Conservation (phyloP, 1,284 basidiomycete genomes). For the Xerocomus minutiporus region DNA sequence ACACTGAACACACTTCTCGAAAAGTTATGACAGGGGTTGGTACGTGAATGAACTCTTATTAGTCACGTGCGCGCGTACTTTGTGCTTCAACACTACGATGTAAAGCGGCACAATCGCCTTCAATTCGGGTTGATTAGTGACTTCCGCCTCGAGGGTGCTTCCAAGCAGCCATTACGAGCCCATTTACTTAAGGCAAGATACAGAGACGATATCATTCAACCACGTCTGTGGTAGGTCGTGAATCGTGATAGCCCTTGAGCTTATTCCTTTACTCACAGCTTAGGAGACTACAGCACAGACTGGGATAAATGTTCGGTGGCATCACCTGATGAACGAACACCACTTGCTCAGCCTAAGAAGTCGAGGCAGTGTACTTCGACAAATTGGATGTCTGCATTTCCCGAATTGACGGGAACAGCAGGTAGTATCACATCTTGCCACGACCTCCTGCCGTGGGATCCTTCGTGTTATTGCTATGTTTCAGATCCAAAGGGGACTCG, state of each 20-base stretch:
- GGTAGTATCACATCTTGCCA: not conserved
- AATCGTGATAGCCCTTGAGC: not conserved
- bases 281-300: not conserved
- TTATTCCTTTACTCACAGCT: not conserved
- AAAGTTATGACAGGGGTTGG: too few relatives aligned
- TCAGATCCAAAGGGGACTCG: not conserved
- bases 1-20: too few relatives aligned
- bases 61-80: not conserved
- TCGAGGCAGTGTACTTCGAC: slow-evolving; percentile 14
- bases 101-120: not conserved
- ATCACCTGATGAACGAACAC: not conserved
- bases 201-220: too few relatives aligned
- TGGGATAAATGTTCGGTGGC: not conserved
- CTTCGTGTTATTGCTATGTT: not conserved
- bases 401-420: not conserved
- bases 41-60: not conserved
- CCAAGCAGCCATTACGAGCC: too few relatives aligned
- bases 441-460: not conserved
- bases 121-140: not conserved
- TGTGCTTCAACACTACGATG: not conserved
- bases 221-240: too few relatives aligned
- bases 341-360: slow-evolving; percentile 1
- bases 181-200: too few relatives aligned
- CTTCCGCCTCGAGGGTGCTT: not conserved
- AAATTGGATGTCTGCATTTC: not conserved